phyloP scores from a whole-genome alignment of 2,329 filamentous ascomycete genomes.

The Aspergillus nomiae region DNA sequence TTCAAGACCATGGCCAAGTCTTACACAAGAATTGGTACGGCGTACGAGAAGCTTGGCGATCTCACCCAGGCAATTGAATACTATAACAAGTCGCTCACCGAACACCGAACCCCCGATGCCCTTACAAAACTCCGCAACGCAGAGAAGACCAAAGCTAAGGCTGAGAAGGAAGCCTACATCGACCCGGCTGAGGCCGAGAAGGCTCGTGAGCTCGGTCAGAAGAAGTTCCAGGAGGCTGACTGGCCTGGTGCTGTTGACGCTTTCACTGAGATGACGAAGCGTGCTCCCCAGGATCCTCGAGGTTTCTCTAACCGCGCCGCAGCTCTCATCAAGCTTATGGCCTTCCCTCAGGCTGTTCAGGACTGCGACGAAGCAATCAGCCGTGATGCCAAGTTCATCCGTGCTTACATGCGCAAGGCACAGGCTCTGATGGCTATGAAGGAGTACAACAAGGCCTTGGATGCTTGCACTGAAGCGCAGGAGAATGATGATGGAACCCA shows the following conservation, averaged over 20 bases:
- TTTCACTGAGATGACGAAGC: constrained; percentile 96
- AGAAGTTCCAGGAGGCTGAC: constrained; percentile 95
- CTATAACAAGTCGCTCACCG: constrained; percentile 91
- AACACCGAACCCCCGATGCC: constrained; percentile 94
- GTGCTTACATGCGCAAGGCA: constrained; percentile 94
- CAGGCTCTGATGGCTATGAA: constrained; percentile 97
- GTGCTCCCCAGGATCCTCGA: constrained; percentile 85
- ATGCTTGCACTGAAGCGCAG: constrained; percentile 80
- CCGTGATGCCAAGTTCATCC: constrained; percentile 88
- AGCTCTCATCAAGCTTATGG: constrained; percentile 93
- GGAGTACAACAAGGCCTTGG: constrained; percentile 93
- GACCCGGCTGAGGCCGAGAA: constrained; percentile 92
- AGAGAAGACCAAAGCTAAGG: constrained; percentile 81
- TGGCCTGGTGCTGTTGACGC: constrained; percentile 94
- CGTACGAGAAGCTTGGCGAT: constrained; percentile 88
- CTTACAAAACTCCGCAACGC: constrained; percentile 88
- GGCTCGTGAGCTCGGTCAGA: constrained; percentile 90
- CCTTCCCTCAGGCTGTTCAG: constrained; percentile 88
- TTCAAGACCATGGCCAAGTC: constrained; percentile 99
- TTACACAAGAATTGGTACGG: constrained; percentile 91
- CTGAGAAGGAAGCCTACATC: constrained; percentile 77
- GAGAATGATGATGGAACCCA: constrained; percentile 81
- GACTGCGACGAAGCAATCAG: constrained; percentile 92
- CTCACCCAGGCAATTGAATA: constrained; percentile 77
- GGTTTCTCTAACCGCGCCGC: constrained; percentile 97